phyloP scores from a whole-genome alignment of 768 basidiomycete species.

The Serendipita sp. region DNA sequence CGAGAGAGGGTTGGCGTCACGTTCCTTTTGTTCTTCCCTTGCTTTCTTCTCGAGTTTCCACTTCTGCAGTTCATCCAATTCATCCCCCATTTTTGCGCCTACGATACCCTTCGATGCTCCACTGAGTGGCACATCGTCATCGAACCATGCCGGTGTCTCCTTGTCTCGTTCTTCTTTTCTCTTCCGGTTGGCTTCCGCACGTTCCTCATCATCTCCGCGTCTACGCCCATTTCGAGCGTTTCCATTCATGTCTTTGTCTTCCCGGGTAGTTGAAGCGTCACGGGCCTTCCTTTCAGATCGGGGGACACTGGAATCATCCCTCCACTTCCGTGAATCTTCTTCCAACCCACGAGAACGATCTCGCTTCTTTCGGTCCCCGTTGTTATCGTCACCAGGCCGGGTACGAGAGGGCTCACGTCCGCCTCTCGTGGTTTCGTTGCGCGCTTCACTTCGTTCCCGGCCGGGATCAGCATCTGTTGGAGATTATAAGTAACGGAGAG shows the following conservation, averaged over 20 bases:
- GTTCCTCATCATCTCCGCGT: slow-evolving; percentile 2
- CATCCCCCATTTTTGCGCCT: neutral
- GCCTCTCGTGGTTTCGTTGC: neutral
- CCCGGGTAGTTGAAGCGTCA: neutral
- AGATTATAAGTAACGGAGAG: neutral
- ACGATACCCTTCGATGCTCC: slow-evolving; percentile 2
- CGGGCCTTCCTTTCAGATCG: neutral
- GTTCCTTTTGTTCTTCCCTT: neutral
- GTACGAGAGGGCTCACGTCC: neutral
- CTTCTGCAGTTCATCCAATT: slow-evolving; percentile 1
- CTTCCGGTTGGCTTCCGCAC: neutral
- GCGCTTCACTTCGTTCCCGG: neutral
- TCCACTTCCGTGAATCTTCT: neutral
- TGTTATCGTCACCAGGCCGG: neutral
- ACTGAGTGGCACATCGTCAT: neutral
- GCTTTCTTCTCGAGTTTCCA: slow-evolving; percentile 5
- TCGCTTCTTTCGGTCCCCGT: neutral
- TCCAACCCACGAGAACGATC: neutral
- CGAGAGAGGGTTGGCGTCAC: neutral
- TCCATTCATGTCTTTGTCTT: neutral
- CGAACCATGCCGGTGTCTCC: slow-evolving; percentile 3
- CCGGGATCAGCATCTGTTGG: neutral
- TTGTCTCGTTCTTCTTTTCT: slow-evolving; percentile 3
- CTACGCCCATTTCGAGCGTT: neutral
- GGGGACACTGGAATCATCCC: neutral